Evolutionary conservation across 345 rosid genomes (phyloP).

Genomic region (Physaria fendleri): DNA sequence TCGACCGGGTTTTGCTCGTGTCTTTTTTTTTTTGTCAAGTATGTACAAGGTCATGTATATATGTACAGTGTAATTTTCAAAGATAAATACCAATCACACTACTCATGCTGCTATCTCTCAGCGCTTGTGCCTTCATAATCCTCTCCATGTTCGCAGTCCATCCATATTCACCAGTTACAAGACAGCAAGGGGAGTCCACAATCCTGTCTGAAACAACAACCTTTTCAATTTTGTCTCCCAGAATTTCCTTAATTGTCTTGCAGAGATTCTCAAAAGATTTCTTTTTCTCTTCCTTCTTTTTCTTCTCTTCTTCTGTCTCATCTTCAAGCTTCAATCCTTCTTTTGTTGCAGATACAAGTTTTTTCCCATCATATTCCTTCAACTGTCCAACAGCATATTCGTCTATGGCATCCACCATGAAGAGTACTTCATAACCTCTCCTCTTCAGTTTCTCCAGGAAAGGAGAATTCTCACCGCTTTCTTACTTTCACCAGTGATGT

Average conservation of each 20-base stretch:
- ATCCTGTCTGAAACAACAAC: slow-evolving; percentile 78
- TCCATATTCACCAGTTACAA: slow-evolving; percentile 84
- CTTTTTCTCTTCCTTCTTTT: slow-evolving; percentile 66
- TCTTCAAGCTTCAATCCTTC: slow-evolving; percentile 79
- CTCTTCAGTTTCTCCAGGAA: slow-evolving; percentile 79
- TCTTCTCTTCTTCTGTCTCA: slow-evolving; percentile 76
- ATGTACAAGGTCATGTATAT: no score
- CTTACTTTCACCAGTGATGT: slow-evolving; percentile 74
- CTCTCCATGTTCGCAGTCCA: slow-evolving; percentile 96
- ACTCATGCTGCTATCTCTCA: slow-evolving; percentile 84
- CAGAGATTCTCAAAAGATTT: slow-evolving; percentile 70
- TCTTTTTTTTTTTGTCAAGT: background rate
- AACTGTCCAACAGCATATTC: slow-evolving; percentile 80
- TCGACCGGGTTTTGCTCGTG: background rate
- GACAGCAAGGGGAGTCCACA: slow-evolving; percentile 81
- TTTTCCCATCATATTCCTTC: slow-evolving; percentile 82
- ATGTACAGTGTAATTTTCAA: slow-evolving; percentile 16
- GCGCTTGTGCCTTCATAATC: slow-evolving; percentile 84
- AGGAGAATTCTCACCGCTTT: slow-evolving; percentile 92
- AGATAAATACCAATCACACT: slow-evolving; percentile 13
- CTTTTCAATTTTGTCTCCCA: slow-evolving; percentile 77
- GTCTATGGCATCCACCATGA: slow-evolving; percentile 88
- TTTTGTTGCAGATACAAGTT: slow-evolving; percentile 75
- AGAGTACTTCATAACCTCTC: slow-evolving; percentile 81
- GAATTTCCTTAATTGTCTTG: slow-evolving; percentile 69